Percentiles rank a stretch among this genome's conserved stretches.
phyloP scores from a whole-genome alignment of 257 asterid species.

The Sherardia arvensis region DNA sequence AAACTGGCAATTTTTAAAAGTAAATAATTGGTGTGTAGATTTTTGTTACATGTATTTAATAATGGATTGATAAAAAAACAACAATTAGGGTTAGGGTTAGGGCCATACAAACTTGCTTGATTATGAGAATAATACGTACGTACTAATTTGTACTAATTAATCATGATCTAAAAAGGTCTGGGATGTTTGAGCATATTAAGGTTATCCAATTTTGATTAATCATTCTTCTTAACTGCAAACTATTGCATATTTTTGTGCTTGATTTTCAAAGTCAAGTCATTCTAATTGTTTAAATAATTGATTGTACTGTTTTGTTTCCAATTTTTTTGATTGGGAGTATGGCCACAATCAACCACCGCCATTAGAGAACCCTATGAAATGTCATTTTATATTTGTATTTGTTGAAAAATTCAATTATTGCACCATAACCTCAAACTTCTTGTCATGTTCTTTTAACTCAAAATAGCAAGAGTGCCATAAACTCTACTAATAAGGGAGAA shows the following conservation, averaged over 20 bases:
- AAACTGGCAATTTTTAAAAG: no score
- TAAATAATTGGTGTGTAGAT: no score
- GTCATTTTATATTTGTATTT: neutral
- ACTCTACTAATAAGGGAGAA: no score
- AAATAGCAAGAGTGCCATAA: no score
- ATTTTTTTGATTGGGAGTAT: neutral
- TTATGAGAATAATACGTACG: neutral
- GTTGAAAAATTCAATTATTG: neutral
- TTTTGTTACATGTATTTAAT: no score
- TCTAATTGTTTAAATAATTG: no score
- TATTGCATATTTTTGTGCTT: conserved; percentile 3
- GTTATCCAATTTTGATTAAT: neutral
- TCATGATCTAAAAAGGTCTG: neutral
- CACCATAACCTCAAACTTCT: neutral
- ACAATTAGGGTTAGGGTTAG: neutral
- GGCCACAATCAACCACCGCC: conserved; percentile 1
- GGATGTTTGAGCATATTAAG: neutral
- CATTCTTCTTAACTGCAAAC: neutral
- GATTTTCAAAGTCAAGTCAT: conserved; percentile 12
- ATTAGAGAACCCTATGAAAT: neutral
- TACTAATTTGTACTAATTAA: neutral
- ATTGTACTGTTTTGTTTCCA: neutral
- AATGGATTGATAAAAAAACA: neutral
- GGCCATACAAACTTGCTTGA: neutral
- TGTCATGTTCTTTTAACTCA: neutral